Evolutionary conservation across 176 grass and related monocot genomes (phyloP), one percentile per base, ranked within the genome.

Genomic region (Oryza nivara): DNA sequence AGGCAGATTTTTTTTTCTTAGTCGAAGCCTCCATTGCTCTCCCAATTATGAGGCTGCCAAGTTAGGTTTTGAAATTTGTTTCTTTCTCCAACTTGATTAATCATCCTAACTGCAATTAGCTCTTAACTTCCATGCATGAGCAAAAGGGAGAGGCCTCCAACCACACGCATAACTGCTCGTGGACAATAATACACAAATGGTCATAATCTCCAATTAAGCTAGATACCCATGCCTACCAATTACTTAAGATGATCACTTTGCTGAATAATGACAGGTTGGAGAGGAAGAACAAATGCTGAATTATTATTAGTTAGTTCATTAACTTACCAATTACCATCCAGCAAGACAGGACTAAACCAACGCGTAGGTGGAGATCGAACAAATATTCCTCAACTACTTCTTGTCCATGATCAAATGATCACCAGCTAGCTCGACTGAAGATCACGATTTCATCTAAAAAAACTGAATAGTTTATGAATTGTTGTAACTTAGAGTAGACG

Each of bases 351-450:
- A 63, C 58, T 63, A 23, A 32, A 32, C 46, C 72, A 52, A 51
- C 8, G 7, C 46, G 70, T 52, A 65, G 70, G 16, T 20, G 15
- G 4, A 51, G 51, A 63, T 63, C 58, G 58, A 61, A 70, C 74
- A 85, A 58, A 70, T 78, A 72, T 78, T 79, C 74, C 52, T 49
- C 28, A 12, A 49, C 82, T 22, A 38, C 40, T 51, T 35, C 10
- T 51, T 16, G 35, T 28, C 34, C 72, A 25, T 44, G 43, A 44
- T 44, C 36, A 38, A 38, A 8, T 56, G 52, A 58, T 81, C 45
- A 51, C 14, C 67, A 69, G 34, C 25, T 60, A 12, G 25, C 25
- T 60, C 20, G 17, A 23, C 79, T 67, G 28, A 36, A 61, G 11
- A 65, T 65, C 26, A 65, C 36, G 74, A 44, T 9, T 63, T 4